Conservation (phyloP, 768 basidiomycete genomes). For the Trichaptum fuscoviolaceum region DNA sequence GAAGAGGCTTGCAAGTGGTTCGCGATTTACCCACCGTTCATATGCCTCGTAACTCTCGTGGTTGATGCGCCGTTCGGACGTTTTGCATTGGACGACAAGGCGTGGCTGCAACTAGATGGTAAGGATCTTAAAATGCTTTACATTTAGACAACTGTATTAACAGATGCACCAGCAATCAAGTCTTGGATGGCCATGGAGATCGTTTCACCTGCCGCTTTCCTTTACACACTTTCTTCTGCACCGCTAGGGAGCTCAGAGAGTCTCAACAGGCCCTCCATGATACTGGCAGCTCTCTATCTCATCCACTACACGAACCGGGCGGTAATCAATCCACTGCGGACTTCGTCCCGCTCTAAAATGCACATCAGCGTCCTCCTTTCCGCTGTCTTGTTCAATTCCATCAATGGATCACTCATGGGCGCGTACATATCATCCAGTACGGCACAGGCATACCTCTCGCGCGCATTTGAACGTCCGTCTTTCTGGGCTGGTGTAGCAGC, state of each 20-base stretch:
- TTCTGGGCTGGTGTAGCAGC: slow-evolving; percentile 63
- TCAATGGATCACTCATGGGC: slow-evolving; percentile 70
- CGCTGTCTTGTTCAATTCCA: slow-evolving; percentile 59
- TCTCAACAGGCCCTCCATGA: slow-evolving; percentile 35
- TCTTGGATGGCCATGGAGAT: slow-evolving; percentile 82
- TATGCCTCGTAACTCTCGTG: slow-evolving; percentile 37
- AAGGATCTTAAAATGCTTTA: slow-evolving; percentile 9
- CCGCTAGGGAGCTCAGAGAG: slow-evolving; percentile 38
- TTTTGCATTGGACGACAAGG: slow-evolving; percentile 47
- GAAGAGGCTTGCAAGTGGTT: slow-evolving; percentile 41
- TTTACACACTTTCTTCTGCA: slow-evolving; percentile 41
- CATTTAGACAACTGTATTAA: neutral
- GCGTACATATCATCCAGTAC: slow-evolving; percentile 59
- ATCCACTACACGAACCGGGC: slow-evolving; percentile 83
- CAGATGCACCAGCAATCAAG: slow-evolving; percentile 27
- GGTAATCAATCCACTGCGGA: slow-evolving; percentile 70
- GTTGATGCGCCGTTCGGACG: slow-evolving; percentile 80
- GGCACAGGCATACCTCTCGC: slow-evolving; percentile 38
- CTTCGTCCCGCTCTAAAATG: slow-evolving; percentile 71
- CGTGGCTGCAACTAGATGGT: slow-evolving; percentile 55
- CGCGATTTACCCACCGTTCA: slow-evolving; percentile 32
- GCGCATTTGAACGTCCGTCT: slow-evolving; percentile 26
- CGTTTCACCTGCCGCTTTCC: slow-evolving; percentile 51
- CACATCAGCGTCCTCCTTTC: slow-evolving; percentile 59
- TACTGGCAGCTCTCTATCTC: slow-evolving; percentile 58